Conservation (phyloP, 805 yeast species). For the Wickerhamiella galacta region DNA sequence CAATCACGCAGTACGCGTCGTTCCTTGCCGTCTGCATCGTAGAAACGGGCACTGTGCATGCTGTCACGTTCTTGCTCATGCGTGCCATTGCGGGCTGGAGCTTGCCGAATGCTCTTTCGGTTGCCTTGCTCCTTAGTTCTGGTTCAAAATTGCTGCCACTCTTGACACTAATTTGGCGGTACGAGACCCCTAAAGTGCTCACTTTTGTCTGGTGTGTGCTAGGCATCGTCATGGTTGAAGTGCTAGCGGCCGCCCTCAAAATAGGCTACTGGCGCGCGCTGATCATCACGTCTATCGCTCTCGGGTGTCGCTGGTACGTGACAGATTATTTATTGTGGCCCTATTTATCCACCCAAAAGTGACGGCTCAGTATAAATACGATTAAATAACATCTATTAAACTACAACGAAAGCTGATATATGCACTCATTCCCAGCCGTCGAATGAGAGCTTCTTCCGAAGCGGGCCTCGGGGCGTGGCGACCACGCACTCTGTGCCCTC, state of each 20-base stretch:
- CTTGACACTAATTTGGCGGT: constrained; percentile 91
- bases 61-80: constrained; percentile 14
- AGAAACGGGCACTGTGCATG: constrained; percentile 22
- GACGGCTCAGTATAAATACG: not conserved
- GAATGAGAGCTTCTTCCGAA: constrained; percentile 22
- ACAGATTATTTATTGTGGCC: constrained; percentile 4
- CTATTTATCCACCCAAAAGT: not conserved
- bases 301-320: constrained; percentile 3
- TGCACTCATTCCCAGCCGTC: constrained; percentile 28
- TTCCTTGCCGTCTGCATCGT: constrained; percentile 22
- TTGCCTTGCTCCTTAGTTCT: constrained; percentile 59
- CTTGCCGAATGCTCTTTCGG: constrained; percentile 33
- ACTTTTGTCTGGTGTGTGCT: constrained; percentile 44
- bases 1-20: constrained; percentile 23
- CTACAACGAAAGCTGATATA: too few relatives aligned
- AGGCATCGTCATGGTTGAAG: constrained; percentile 47
- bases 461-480: constrained; percentile 29
- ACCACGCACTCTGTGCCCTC: constrained; percentile 39
- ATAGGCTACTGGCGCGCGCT: constrained; percentile 22
- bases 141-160: constrained; percentile 77
- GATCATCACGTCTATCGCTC: constrained; percentile 16
- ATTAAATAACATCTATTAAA: not conserved
- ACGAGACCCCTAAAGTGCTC: constrained; percentile 59
- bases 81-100: constrained; percentile 25
- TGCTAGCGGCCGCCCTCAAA: constrained; percentile 30